These are phyloP conservation scores for Auxenochlorella pyrenoidosa DNA, from an alignment of 139 green algal genomes.

Conservation along the genomic window DNA sequence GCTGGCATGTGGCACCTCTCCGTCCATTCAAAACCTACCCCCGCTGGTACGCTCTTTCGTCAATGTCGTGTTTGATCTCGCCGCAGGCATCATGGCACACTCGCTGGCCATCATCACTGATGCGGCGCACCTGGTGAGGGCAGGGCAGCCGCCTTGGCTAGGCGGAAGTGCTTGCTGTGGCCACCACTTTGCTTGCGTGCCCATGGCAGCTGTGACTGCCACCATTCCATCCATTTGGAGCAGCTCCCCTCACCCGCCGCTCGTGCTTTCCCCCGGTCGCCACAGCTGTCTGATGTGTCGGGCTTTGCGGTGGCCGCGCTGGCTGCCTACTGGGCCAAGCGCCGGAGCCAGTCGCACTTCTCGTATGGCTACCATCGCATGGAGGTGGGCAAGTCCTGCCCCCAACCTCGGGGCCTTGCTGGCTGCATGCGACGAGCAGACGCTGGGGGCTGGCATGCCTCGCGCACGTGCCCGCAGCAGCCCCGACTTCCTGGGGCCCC, in stretches of 20 bases:
- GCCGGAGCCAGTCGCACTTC: constrained; percentile 33
- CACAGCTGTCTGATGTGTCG: constrained; percentile 83
- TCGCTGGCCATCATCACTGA: constrained; percentile 96
- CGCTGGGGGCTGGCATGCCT: too few relatives aligned
- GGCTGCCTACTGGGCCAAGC: constrained; percentile 55
- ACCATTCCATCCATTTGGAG: too few relatives aligned
- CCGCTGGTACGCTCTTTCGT: too few relatives aligned
- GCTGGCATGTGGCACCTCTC: not conserved
- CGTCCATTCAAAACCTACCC: not conserved
- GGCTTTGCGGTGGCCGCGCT: constrained; percentile 88
- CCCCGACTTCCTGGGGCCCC: too few relatives aligned
- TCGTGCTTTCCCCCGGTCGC: too few relatives aligned
- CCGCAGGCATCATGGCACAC: constrained; percentile 62
- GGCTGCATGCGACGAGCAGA: too few relatives aligned
- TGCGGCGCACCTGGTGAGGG: constrained; percentile 75
- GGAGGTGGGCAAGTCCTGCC: constrained; percentile 59
- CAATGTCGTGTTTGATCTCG: not conserved
- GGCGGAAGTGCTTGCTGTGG: too few relatives aligned
- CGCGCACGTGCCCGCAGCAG: too few relatives aligned
- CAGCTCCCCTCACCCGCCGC: constrained; percentile 47
- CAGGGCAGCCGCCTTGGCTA: too few relatives aligned
- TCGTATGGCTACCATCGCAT: constrained; percentile 92
- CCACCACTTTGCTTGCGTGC: too few relatives aligned
- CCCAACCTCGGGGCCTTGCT: too few relatives aligned
- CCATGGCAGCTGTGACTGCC: too few relatives aligned